Conservation (phyloP, 495 filamentous ascomycete genomes). For the Trichoderma asperelloides region DNA sequence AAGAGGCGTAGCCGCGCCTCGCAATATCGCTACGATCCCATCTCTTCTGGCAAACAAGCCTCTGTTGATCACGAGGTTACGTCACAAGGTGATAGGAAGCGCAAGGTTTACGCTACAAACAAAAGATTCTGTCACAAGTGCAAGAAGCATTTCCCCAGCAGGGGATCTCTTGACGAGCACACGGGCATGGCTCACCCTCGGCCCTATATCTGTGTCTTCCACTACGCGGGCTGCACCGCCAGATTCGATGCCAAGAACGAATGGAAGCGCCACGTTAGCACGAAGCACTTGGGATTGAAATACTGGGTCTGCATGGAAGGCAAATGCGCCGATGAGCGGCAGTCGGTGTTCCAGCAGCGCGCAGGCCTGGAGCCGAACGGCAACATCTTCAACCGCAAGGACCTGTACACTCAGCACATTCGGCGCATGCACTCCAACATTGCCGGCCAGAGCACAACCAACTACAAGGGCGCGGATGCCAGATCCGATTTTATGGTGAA, state of each 20-base stretch:
- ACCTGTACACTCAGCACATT: conserved; percentile 83
- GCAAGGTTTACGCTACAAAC: not conserved
- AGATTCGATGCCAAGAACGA: conserved; percentile 83
- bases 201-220: conserved; percentile 72
- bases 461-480: conserved; percentile 26
- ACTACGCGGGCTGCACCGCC: conserved; percentile 62
- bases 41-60: not conserved
- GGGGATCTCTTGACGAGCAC: conserved; percentile 35
- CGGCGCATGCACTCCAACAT: conserved; percentile 70
- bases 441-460: conserved; percentile 27
- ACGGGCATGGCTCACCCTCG: conserved; percentile 47
- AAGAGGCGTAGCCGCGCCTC: not conserved
- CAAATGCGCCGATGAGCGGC: conserved; percentile 40
- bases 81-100: not conserved
- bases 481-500: conserved; percentile 38
- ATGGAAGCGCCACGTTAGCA: conserved; percentile 81
- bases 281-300: conserved; percentile 69
- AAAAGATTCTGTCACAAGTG: conserved; percentile 1
- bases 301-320: conserved; percentile 75
- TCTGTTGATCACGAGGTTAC: not conserved
- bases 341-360: conserved; percentile 19
- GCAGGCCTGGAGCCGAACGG: conserved; percentile 21
- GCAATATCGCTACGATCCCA: not conserved
- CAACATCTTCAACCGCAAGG: conserved; percentile 85
- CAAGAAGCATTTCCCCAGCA: conserved; percentile 24